These are phyloP conservation scores for Botrytis aclada DNA, from an alignment of 2,329 filamentous ascomycete species.

Conservation along the genomic window DNA sequence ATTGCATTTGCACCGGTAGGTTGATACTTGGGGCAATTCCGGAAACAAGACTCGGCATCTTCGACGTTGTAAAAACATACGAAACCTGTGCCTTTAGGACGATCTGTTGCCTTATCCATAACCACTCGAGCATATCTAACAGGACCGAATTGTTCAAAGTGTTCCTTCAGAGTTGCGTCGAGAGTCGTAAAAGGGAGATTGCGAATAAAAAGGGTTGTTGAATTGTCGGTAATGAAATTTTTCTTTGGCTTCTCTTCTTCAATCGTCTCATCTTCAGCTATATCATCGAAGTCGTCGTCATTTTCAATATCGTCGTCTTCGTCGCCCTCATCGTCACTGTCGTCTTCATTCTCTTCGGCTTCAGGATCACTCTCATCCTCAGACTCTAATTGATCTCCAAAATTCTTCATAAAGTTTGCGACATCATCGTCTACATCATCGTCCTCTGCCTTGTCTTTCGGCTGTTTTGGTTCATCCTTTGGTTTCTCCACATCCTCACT, in stretches of 20 bases:
- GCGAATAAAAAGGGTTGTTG: constrained; percentile 82
- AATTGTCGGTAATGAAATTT: constrained; percentile 56
- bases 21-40: constrained; percentile 63
- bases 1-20: constrained; percentile 40
- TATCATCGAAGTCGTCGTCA: constrained; percentile 45
- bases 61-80: constrained; percentile 82
- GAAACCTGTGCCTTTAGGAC: constrained; percentile 88
- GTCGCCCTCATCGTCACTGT: constrained; percentile 40
- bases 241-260: constrained; percentile 41
- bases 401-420: constrained; percentile 38
- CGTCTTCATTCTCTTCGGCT: constrained; percentile 38
- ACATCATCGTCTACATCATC: constrained; percentile 39
- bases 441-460: constrained; percentile 28
- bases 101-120: constrained; percentile 78
- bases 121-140: constrained; percentile 90
- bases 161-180: constrained; percentile 76
- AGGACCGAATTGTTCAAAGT: constrained; percentile 86
- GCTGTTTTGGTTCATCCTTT: constrained; percentile 36
- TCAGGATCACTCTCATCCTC: constrained; percentile 38
- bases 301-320: constrained; percentile 43
- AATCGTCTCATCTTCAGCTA: constrained; percentile 39
- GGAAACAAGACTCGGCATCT: constrained; percentile 74
- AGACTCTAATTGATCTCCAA: constrained; percentile 39
- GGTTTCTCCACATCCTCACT: constrained; percentile 39
- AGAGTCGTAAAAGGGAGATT: constrained; percentile 89